Percentiles rank a stretch among this genome's conserved stretches.
phyloP scores from a whole-genome alignment of 306 rosid species.

The Castanea crenata region DNA sequence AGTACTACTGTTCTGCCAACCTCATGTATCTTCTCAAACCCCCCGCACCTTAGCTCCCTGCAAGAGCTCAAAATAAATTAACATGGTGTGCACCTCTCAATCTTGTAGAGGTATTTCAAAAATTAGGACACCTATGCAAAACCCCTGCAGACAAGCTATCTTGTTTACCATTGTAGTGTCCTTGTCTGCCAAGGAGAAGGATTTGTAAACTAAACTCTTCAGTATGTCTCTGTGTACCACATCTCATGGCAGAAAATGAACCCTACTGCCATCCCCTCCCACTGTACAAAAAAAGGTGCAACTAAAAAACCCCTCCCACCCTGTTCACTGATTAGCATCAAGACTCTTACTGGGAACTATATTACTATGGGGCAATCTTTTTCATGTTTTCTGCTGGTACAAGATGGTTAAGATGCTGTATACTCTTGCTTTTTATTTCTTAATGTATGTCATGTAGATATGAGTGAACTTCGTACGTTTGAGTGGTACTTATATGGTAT shows the following conservation, averaged over 20 bases:
- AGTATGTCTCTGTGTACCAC: background rate
- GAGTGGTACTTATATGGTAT: background rate
- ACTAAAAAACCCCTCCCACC: background rate
- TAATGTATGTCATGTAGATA: background rate
- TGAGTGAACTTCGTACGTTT: background rate
- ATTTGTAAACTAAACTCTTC: background rate
- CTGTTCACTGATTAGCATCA: background rate
- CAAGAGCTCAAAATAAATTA: background rate
- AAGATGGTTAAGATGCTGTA: no score
- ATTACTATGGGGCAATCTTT: no score
- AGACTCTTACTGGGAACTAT: background rate
- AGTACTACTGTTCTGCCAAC: background rate
- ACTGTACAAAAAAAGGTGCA: background rate
- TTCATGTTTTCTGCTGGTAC: no score
- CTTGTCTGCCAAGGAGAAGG: background rate
- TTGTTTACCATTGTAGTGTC: background rate
- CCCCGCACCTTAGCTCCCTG: background rate
- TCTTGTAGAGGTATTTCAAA: background rate
- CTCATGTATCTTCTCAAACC: background rate
- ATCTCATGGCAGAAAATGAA: background rate
- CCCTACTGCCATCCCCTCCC: background rate
- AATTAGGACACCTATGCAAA: background rate
- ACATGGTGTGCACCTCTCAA: background rate
- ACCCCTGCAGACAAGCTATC: background rate
- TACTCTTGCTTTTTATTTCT: no score